Evolutionary conservation across 345 rosid genomes (phyloP).

Genomic region (Eucalyptus tenuipes): DNA sequence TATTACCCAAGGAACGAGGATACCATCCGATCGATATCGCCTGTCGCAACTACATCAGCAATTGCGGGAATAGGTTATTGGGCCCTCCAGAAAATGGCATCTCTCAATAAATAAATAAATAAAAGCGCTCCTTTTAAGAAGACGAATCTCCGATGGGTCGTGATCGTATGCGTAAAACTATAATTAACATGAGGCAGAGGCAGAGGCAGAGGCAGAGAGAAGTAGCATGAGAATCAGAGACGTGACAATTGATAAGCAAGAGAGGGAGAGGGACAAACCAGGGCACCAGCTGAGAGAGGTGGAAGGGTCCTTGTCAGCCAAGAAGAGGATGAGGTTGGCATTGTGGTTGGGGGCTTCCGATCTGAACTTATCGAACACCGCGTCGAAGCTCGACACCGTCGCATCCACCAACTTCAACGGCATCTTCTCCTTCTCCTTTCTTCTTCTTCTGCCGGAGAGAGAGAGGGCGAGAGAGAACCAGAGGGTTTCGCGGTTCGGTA

Average conservation of each 20-base stretch:
- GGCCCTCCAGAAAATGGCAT: not conserved
- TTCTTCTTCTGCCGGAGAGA: not conserved
- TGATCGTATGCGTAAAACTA: not conserved
- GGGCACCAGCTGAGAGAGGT: conserved; percentile 85
- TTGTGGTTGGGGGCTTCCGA: conserved; percentile 42
- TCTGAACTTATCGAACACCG: conserved; percentile 34
- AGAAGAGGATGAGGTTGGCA: conserved; percentile 61
- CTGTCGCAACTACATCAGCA: not conserved
- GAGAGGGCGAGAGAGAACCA: not conserved
- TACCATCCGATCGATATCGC: not conserved
- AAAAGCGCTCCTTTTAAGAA: not conserved
- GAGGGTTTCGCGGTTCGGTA: not conserved
- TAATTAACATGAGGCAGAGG: not conserved
- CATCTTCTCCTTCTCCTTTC: conserved; percentile 10
- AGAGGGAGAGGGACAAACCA: conserved; percentile 9
- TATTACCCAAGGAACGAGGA: not conserved
- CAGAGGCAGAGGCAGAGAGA: not conserved
- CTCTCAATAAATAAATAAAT: not conserved
- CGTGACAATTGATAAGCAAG: not conserved
- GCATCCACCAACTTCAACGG: conserved; percentile 43
- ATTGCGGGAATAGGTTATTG: not conserved
- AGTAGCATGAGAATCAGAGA: not conserved
- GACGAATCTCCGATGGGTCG: not conserved
- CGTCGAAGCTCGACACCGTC: conserved; percentile 36
- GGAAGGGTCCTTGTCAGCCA: conserved; percentile 74